A percentile compares a stretch with the other conserved stretches of the same genome.
phyloP scores from a whole-genome alignment of 1,139 yeast species.

The Torulaspora globosa region DNA sequence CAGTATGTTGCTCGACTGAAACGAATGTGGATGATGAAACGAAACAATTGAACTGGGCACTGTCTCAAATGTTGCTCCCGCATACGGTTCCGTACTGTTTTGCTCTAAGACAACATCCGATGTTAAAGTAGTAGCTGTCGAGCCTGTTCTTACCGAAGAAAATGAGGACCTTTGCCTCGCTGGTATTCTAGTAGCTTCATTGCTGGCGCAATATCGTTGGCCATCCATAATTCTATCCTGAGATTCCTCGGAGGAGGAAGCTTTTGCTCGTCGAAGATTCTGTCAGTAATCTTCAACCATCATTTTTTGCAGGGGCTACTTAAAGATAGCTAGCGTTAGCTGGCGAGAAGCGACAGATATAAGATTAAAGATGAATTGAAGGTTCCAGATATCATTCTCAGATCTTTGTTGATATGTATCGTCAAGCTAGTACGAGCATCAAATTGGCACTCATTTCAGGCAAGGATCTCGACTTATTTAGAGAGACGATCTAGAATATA shows the following conservation, averaged over 20 bases:
- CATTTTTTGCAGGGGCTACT: background rate
- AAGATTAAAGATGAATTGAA: background rate
- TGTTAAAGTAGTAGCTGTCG: conserved; percentile 34
- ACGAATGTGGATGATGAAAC: conserved; percentile 61
- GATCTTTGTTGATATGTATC: background rate
- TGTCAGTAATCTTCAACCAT: background rate
- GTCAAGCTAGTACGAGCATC: background rate
- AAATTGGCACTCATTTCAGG: no score
- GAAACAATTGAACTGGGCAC: conserved; percentile 88
- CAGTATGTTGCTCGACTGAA: conserved; percentile 34
- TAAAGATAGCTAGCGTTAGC: background rate
- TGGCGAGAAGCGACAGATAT: background rate
- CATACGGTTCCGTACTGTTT: conserved; percentile 60
- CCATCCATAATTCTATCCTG: conserved; percentile 2
- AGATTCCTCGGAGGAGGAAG: background rate
- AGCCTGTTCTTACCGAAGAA: conserved; percentile 32
- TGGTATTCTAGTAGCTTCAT: conserved; percentile 2
- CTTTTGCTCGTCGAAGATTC: background rate
- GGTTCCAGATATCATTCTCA: background rate
- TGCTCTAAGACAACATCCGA: conserved; percentile 34
- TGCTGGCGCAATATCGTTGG: background rate
- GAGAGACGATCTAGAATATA: no score
- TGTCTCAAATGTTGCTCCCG: conserved; percentile 86
- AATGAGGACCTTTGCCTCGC: conserved; percentile 24
- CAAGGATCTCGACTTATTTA: no score